A percentile compares a stretch with the other conserved stretches of the same genome.
These are phyloP conservation scores for Rhizopogon salebrosus DNA, from an alignment of 768 basidiomycete genomes.

Conservation along the genomic window DNA sequence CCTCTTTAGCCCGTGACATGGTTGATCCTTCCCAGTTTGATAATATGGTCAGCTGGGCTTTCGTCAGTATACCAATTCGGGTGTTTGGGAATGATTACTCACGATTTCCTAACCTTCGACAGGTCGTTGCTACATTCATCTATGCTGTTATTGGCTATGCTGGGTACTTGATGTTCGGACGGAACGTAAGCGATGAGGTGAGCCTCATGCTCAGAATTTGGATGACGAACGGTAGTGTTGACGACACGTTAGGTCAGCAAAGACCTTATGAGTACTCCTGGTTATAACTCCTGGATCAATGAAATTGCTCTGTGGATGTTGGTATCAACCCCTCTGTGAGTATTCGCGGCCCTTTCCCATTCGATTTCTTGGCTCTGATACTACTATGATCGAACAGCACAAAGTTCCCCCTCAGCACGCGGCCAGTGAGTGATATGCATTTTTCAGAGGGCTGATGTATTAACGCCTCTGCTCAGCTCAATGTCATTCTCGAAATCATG, in stretches of 20 bases:
- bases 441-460: neutral
- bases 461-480: constrained; percentile 44
- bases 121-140: constrained; percentile 59
- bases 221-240: neutral
- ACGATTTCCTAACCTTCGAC: neutral
- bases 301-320: constrained; percentile 80
- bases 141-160: constrained; percentile 68
- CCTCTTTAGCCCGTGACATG: constrained; percentile 90
- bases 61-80: constrained; percentile 43
- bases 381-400: constrained; percentile 39
- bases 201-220: constrained; percentile 9
- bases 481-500: constrained; percentile 74
- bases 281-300: constrained; percentile 70
- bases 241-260: constrained; percentile 60
- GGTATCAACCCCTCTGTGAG: constrained; percentile 71
- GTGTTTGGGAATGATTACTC: neutral
- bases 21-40: constrained; percentile 68
- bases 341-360: constrained; percentile 5
- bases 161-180: constrained; percentile 92
- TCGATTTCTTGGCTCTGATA: neutral
- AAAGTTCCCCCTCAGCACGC: constrained; percentile 81
- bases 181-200: constrained; percentile 75
- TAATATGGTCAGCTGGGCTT: constrained; percentile 80
- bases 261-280: constrained; percentile 68
- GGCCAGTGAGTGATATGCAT: constrained; percentile 51